Base-by-base conservation (phyloP, 139 green algal species). In the Gonium pectorale region DNA sequence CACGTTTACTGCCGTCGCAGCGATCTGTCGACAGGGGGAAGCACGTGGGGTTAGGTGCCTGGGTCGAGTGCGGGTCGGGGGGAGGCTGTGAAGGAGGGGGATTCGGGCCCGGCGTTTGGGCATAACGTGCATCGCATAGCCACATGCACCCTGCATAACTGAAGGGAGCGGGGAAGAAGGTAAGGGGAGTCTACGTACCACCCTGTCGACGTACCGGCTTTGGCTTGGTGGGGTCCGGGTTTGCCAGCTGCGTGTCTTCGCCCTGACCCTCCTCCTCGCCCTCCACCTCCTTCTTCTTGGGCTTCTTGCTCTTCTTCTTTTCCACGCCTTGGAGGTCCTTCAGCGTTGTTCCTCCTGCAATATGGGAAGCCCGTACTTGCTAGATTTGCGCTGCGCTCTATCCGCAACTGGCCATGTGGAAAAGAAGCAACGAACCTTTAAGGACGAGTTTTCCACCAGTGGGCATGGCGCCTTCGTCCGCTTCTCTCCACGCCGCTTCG, bases 281-380 rank as follows among this genome's bases (percentile, higher is more conserved):
- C 24, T 46, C 66, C 7, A 52, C 17, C 24, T 73, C 24, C 59
- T 83, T 79, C 15, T 44, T 44, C 56, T 90, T 90, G 43, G 64
- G 49, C 35, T 87, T 90, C 37, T 84, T 84, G 54, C 17, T 66
- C 73, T 90, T 88, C 68, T 90, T 88, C 56, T 88, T 86, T 26
- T 78, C 64, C 22, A 77, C 44, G 33, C 85, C 85, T 59, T 82
- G 24, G 9, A 82, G 37, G 15, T 82, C 75, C 41, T 71, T 82
- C 0, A 88, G 41, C 2, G 86, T 80, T 4, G 49, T 37, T 33
- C 86, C 86, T 37, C 86, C 86, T 90, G 70, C 3, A 72, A 49
- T 44, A n/a, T 49, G 29, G 33, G 49, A 49, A n/a, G 5, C 15
- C 31, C 26, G 46, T 72, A 1, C 3, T 29, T 72, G 22, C 26